Evolutionary conservation across 2,329 filamentous ascomycete species (phyloP), one percentile per base, ranked within the genome.

Genomic region (Cladosporium sp.): DNA sequence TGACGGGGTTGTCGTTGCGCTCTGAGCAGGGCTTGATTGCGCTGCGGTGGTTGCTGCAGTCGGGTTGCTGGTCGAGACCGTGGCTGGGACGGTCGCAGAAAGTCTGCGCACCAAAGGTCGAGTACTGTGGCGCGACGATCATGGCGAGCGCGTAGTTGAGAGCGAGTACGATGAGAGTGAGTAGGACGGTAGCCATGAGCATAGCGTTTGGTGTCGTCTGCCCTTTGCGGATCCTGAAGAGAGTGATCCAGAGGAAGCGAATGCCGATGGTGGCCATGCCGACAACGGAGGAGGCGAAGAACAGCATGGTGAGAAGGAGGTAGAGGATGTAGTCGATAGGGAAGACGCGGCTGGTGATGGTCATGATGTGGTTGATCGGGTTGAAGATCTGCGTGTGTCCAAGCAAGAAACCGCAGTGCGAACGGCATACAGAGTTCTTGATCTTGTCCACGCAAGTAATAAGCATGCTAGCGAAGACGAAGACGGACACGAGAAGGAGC

Each of bases 381-480:
- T 99, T 95, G 82, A 97, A 96, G 71, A 98, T 88, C 76, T 96
- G 92, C 77, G 96, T 91, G 74, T 89, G 84, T 51, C 89, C 92
- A 5, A 99, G 85, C 58, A 98, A 91, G 79, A 97, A 99, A 68
- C 95, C 95, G 76, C 95, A 99, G 72, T 88, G 89, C 66, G 88
- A 83, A 77, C 95, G 94, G 85, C 95, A 99, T 68, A 96, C 82
- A 3, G 93, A 97, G 81, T 98, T 97, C 78, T 91, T 93, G 39
- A 93, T 92, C 81, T 98, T 98, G 85, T 99, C 95, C 74, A 98
- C 93, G 70, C 89, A 91, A 0, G 94, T 98, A 75, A 98, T 91
- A 71, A 98, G 85, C 92, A 99, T 98, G 14, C 92, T 96, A 10
- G 90, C 85, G 85, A 92, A 96, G 70, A 96, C 85, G 49, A 96